Percentiles rank a stretch among this genome's conserved stretches.
These are phyloP conservation scores for Strobilomyces dryophilus DNA, from an alignment of 768 basidiomycete genomes.

Conservation along the genomic window DNA sequence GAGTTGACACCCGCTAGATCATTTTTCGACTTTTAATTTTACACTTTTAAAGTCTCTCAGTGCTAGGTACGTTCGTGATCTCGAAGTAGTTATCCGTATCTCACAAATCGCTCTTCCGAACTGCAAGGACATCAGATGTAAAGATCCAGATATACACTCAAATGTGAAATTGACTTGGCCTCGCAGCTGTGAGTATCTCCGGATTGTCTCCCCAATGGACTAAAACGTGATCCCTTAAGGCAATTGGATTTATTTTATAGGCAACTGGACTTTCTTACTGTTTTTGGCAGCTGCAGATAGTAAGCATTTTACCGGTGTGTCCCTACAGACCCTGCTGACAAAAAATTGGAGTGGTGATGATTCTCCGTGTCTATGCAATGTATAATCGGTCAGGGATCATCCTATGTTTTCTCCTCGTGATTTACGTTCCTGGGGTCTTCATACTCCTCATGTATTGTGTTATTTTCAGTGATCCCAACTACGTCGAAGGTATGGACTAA, in stretches of 20 bases:
- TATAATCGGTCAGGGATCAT: constrained; percentile 3
- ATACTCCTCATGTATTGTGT: neutral
- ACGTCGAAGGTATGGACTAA: neutral
- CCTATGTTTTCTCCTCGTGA: neutral
- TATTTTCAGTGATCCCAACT: neutral
- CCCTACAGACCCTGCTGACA: neutral
- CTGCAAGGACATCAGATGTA: neutral
- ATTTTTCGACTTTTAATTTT: too few relatives aligned
- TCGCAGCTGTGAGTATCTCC: neutral
- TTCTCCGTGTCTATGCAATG: neutral
- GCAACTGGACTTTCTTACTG: neutral
- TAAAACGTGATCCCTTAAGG: neutral
- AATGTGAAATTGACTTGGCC: neutral
- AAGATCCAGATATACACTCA: neutral
- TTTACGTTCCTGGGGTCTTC: neutral
- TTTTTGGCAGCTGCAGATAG: neutral
- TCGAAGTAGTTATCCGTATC: neutral
- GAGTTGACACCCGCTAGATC: neutral
- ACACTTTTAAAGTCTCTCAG: too few relatives aligned
- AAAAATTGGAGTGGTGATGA: neutral
- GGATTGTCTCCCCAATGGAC: neutral
- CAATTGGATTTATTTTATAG: neutral
- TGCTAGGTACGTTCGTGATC: neutral
- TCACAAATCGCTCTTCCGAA: neutral
- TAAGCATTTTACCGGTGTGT: neutral